Conservation (phyloP, 768 basidiomycete genomes). For the Leucocoprinus sp. region DNA sequence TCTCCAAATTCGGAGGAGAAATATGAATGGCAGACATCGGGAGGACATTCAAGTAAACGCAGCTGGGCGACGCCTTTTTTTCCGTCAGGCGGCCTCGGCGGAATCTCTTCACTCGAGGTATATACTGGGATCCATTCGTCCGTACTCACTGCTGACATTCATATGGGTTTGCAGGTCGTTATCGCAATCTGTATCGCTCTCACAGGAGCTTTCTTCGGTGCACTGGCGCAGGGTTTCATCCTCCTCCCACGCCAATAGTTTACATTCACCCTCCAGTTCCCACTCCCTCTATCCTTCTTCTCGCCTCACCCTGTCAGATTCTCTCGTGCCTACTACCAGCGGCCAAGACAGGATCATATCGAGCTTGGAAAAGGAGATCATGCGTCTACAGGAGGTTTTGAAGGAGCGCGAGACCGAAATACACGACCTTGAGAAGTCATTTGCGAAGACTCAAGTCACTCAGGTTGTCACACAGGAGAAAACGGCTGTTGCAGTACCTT, state of each 20-base stretch:
- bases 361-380: conserved; percentile 91
- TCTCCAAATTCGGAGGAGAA: conserved; percentile 41
- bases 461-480: conserved; percentile 7
- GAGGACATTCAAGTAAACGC: conserved; percentile 47
- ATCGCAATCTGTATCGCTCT: conserved; percentile 91
- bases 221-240: conserved; percentile 78
- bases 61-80: conserved; percentile 67
- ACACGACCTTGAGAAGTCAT: conserved; percentile 52
- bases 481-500: conserved; percentile 10
- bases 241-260: conserved; percentile 67
- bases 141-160: conserved; percentile 12
- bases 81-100: conserved; percentile 78
- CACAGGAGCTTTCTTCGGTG: conserved; percentile 91
- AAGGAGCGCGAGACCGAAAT: conserved; percentile 93
- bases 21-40: conserved; percentile 39
- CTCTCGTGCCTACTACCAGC: conserved; percentile 32
- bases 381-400: conserved; percentile 88
- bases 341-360: conserved; percentile 62
- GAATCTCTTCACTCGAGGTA: conserved; percentile 87
- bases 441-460: conserved; percentile 29
- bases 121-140: conserved; percentile 11
- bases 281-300: conserved; percentile 40
- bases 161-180: conserved; percentile 53
- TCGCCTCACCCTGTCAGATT: conserved; percentile 53
- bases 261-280: conserved; percentile 53